Evolutionary conservation across 345 rosid species (phyloP).

Genomic region (Rhodamnia argentea): DNA sequence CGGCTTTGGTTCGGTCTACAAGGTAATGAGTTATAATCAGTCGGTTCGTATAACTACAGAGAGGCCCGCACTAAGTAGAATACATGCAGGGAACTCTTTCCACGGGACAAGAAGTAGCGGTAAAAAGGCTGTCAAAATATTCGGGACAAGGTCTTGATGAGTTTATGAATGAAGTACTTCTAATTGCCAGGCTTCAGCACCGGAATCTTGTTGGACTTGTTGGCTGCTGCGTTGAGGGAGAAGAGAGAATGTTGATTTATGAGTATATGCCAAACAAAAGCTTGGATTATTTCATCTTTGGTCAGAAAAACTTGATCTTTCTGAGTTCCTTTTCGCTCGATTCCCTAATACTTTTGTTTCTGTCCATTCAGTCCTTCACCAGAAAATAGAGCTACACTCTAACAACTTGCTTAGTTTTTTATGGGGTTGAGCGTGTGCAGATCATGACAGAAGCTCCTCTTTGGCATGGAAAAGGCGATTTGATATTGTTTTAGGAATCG

Average conservation of each 20-base stretch:
- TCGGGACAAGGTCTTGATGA: background rate
- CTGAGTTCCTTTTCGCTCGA: background rate
- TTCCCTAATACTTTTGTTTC: background rate
- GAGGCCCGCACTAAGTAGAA: background rate
- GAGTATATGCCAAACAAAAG: background rate
- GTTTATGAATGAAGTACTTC: background rate
- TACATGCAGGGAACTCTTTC: background rate
- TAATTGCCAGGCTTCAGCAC: background rate
- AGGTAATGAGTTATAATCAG: background rate
- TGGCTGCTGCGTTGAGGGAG: background rate
- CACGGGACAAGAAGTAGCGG: background rate
- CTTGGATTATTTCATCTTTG: background rate
- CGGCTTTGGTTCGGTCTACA: background rate
- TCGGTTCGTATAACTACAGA: background rate
- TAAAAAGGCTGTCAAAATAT: constrained; percentile 11
- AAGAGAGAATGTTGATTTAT: background rate
- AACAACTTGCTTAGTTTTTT: background rate
- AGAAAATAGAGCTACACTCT: background rate
- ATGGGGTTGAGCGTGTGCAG: background rate
- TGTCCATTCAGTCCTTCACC: background rate
- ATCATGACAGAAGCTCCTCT: background rate
- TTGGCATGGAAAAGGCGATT: background rate
- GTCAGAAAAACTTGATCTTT: background rate
- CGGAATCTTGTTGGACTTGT: background rate
- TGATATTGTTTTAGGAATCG: background rate